phyloP scores from a whole-genome alignment of 1,139 yeast species.

The Kurtzmaniella quercitrusa region DNA sequence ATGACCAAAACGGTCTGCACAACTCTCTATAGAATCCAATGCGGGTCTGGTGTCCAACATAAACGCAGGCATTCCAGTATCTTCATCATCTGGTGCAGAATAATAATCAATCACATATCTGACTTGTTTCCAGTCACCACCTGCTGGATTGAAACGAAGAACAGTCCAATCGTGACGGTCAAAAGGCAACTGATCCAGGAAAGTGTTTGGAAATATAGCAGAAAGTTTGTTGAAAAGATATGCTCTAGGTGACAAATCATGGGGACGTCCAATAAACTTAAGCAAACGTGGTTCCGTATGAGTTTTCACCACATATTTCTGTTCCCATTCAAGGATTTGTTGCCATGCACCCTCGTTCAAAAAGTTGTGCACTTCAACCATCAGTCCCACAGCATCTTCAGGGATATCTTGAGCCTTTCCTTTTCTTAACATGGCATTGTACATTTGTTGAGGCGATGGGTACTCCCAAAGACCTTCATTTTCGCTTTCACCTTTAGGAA shows the following conservation, averaged over 20 bases:
- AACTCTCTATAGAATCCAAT: conserved; percentile 62
- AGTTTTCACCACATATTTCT: conserved; percentile 46
- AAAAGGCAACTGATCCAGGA: conserved; percentile 81
- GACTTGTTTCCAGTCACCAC: conserved; percentile 47
- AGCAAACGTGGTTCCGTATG: conserved; percentile 68
- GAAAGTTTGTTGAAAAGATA: conserved; percentile 63
- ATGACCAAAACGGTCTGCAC: conserved; percentile 59
- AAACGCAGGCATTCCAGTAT: conserved; percentile 85
- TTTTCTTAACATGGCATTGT: conserved; percentile 92
- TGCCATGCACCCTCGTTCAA: conserved; percentile 98
- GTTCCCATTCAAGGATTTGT: conserved; percentile 91
- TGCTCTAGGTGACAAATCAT: conserved; percentile 88
- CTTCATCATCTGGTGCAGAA: conserved; percentile 86
- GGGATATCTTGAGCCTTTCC: conserved; percentile 85
- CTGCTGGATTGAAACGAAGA: conserved; percentile 54
- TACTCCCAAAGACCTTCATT: conserved; percentile 89
- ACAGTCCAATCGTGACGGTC: conserved; percentile 99
- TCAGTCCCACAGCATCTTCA: conserved; percentile 92
- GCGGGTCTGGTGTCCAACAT: conserved; percentile 95
- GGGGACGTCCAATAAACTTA: conserved; percentile 89
- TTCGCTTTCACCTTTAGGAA: conserved; percentile 75
- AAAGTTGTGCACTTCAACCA: conserved; percentile 97
- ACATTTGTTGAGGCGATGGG: conserved; percentile 99
- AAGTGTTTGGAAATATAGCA: conserved; percentile 65
- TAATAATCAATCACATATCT: conserved; percentile 95